Conservation (phyloP, 305 asterid genomes). For the Fraxinus floribunda region DNA sequence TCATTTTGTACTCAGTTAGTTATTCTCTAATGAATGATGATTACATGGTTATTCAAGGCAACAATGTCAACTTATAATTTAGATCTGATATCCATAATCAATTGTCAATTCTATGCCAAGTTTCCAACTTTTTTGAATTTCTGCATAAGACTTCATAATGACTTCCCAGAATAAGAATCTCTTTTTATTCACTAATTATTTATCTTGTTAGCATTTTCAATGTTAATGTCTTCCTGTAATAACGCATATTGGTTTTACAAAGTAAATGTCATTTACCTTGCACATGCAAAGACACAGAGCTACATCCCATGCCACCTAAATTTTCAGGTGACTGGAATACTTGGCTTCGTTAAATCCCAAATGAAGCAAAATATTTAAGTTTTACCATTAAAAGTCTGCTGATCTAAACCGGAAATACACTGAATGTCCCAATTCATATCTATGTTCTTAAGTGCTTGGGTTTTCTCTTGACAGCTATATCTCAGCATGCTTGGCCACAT, state of each 20-base stretch:
- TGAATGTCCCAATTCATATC: not conserved
- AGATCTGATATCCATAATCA: not conserved
- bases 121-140: not conserved
- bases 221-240: not conserved
- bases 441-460: not conserved
- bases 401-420: not conserved
- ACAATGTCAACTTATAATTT: not conserved
- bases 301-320: not conserved
- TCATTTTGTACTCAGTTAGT: not conserved
- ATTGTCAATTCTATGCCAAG: not conserved
- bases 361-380: not conserved
- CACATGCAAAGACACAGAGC: not conserved
- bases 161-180: not conserved
- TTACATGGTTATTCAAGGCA: not conserved
- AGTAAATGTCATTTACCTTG: not conserved
- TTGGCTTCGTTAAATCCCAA: not conserved
- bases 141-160: not conserved
- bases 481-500: not conserved
- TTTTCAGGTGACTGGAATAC: not conserved
- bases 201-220: not conserved
- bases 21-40: not conserved
- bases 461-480: not conserved
- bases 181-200: not conserved
- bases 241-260: not conserved
- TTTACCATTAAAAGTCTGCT: not conserved